Conservation (phyloP, 148 eudicot species). For the Fagopyrum homotropicum region DNA sequence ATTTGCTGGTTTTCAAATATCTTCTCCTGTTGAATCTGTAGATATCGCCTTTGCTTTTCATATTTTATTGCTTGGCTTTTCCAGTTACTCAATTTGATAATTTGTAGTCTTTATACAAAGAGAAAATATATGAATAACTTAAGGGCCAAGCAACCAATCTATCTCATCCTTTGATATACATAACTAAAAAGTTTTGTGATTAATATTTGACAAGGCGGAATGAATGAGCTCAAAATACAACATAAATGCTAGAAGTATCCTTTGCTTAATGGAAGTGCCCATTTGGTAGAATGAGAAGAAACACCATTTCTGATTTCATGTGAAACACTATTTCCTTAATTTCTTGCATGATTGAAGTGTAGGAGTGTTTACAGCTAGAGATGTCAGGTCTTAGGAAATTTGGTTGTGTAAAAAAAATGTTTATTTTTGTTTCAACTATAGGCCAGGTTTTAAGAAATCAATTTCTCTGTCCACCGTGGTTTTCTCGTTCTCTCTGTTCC, state of each 20-base stretch:
- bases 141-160: background rate
- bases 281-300: background rate
- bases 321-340: background rate
- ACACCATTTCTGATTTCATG: background rate
- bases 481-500: too few species aligned
- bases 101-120: background rate
- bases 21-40: background rate
- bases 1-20: conserved; percentile 2
- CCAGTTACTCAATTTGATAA: background rate
- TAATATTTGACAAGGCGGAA: background rate
- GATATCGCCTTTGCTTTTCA: background rate
- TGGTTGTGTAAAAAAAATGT: background rate
- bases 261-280: background rate
- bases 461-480: too few species aligned
- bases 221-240: background rate
- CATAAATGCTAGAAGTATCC: background rate
- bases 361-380: background rate
- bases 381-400: background rate
- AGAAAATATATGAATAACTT: background rate
- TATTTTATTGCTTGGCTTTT: background rate
- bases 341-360: background rate
- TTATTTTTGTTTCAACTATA: background rate
- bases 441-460: background rate
- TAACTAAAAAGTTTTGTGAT: too few species aligned
- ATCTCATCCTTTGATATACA: too few species aligned